Base-by-base conservation (phyloP, 1,139 yeast genomes). In the Wickerhamiella infanticola region DNA sequence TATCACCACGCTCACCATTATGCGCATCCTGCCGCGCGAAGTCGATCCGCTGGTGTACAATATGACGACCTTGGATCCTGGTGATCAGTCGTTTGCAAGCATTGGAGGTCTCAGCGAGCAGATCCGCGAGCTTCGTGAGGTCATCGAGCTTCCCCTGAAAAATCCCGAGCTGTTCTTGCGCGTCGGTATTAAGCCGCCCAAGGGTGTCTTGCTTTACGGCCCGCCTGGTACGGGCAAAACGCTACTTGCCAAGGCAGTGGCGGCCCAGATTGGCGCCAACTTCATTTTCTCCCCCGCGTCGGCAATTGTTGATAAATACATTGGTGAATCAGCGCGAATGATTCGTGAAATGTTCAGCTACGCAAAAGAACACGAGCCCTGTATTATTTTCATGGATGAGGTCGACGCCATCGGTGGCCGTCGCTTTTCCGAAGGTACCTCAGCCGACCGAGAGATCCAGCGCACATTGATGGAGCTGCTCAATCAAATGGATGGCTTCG, bases 191-290 rank as follows among this genome's bases (percentile, higher is more conserved):
- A 85, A 86, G 61, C 95, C 97, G 23, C 98, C 99, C 47, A 93
- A 90, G 66, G 99, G 98, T 62, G 98, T 93, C 13, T 70, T 93
- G 53, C 71, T 93, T 48, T 93, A 93, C 60, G 99, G 98, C 2
- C 98, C 98, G n/a, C 98, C 98, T 27, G 98, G 98, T 58, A 90
- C 98, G 0, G 98, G 98, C 62, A 90, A 90, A 63, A 90, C 98
- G 0, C 69, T 90, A 51, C 72, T 90, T 57, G 98, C 98, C 9
- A 88, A 90, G 61, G 98, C 98, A 0, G 97, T 88, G 40, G 98
- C 99, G 4, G 97, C 98, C 42, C 90, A 97, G 4, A 85, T 93
- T 58, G 98, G 97, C 44, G 96, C 97, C 43, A 93, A 93, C 65
- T 93, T 93, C 67, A 90, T 93, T 53, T 90, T 90, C 59, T 84